Evolutionary conservation across 1,284 basidiomycete species (phyloP), one percentile per base, ranked within the genome.

Genomic region (Cutaneotrichosporon spelunceum): DNA sequence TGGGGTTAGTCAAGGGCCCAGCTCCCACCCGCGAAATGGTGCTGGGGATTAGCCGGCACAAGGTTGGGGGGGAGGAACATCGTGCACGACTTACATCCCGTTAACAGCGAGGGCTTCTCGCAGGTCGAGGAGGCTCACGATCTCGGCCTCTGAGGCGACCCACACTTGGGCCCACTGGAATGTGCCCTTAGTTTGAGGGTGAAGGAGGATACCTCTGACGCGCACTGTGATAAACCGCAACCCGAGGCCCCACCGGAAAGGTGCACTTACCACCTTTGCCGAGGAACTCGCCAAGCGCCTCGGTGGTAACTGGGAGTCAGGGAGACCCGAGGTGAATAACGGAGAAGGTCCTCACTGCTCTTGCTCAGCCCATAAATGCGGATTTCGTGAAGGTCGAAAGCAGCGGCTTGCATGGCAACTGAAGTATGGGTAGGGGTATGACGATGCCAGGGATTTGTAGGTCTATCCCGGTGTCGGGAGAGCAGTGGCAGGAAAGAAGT

Each of bases 81-180:
- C 36, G 5, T 13, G 14, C 36, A 10, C 36, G 36, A 66, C 72
- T 68, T 42, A 75, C 74, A 76, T 73, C 19, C 69, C 72, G 42
- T 67, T 70, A 27, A 59, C 60, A 2, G 66, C 69, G 11, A 77
- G 60, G 13, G 60, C 57, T 2, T 63, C 58, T 34, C 68, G 71
- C n/a, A 73, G 62, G 3, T 56, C 59, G 47, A 77, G 57, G 48
- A 74, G 73, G 56, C 53, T 62, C 11, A 63, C 55, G 16, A 72
- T 65, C 21, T 76, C 73, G 24, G 50, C 61, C 58, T 75, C 71
- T 11, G 67, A 65, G 2, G 47, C 53, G 11, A 74, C 69, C 68
- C 68, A 75, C 9, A 75, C 60, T 47, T 74, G 73, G 5, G 75
- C 75, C 73, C 72, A 75, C 57, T 72, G 71, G 39, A 61, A 66